phyloP scores from a whole-genome alignment of 495 filamentous ascomycete genomes.

The Lasiosphaeria miniovina region DNA sequence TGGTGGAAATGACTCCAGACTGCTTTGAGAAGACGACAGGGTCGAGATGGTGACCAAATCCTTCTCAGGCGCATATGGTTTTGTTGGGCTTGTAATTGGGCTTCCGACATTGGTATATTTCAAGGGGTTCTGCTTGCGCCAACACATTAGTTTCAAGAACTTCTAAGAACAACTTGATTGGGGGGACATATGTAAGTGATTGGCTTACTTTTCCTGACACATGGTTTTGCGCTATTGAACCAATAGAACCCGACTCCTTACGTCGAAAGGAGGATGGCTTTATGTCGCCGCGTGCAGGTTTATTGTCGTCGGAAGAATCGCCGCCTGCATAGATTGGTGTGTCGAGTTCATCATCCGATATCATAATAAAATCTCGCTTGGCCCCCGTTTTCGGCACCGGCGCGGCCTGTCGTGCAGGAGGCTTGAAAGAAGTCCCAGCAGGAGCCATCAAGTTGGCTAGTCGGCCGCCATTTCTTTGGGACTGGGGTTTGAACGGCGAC shows the following conservation, averaged over 20 bases:
- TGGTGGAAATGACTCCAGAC: conserved; percentile 14
- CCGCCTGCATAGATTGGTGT: conserved; percentile 32
- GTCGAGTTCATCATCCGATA: conserved; percentile 44
- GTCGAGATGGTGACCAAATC: conserved; percentile 23
- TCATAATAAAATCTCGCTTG: conserved; percentile 36
- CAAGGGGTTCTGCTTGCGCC: conserved; percentile 5
- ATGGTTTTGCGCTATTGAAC: background rate
- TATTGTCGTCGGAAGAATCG: conserved; percentile 45
- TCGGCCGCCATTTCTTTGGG: conserved; percentile 25
- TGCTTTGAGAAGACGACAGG: conserved; percentile 16
- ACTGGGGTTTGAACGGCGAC: conserved; percentile 57
- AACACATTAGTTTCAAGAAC: background rate
- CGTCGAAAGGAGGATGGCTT: conserved; percentile 62
- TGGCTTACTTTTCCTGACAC: background rate
- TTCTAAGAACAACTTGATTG: background rate
- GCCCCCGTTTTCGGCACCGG: conserved; percentile 1
- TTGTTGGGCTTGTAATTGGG: conserved; percentile 21
- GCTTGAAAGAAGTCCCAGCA: conserved; percentile 67
- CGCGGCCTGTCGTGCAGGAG: conserved; percentile 34
- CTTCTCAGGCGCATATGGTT: conserved; percentile 18
- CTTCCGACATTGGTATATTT: conserved; percentile 10
- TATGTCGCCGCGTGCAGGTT: conserved; percentile 57
- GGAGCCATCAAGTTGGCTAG: conserved; percentile 69
- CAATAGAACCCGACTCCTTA: conserved; percentile 21
- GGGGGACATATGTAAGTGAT: background rate